These are phyloP conservation scores for Pleurotus djamor DNA, from an alignment of 768 basidiomycete species.

Conservation along the genomic window DNA sequence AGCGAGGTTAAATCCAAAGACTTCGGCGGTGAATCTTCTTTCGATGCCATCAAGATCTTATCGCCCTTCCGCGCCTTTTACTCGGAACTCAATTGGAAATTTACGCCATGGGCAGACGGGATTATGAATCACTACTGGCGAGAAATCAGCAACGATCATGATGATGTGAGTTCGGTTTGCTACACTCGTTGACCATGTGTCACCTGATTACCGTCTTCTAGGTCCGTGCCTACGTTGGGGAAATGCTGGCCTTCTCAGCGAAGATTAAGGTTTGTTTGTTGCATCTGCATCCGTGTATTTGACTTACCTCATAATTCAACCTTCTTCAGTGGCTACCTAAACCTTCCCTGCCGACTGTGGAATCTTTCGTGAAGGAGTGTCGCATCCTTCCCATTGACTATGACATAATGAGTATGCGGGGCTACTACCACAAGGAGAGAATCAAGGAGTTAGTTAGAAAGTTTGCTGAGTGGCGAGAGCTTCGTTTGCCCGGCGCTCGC, in stretches of 20 bases:
- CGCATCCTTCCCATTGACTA: slow-evolving; percentile 47
- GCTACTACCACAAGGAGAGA: slow-evolving; percentile 56
- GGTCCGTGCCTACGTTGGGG: slow-evolving; percentile 77
- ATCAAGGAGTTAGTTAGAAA: slow-evolving; percentile 58
- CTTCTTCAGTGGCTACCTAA: slow-evolving; percentile 56
- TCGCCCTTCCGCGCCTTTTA: slow-evolving; percentile 70
- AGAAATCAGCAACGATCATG: slow-evolving; percentile 74
- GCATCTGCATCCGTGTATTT: background rate
- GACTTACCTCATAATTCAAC: background rate
- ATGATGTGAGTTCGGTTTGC: slow-evolving; percentile 49
- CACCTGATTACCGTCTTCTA: slow-evolving; percentile 19
- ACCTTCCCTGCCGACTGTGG: slow-evolving; percentile 57
- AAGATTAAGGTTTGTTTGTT: slow-evolving; percentile 58
- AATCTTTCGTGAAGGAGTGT: slow-evolving; percentile 69
- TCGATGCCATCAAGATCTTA: slow-evolving; percentile 72
- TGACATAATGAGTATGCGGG: slow-evolving; percentile 78
- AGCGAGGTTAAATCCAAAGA: slow-evolving; percentile 64
- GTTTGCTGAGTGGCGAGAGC: slow-evolving; percentile 68
- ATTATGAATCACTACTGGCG: slow-evolving; percentile 67
- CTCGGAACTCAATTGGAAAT: slow-evolving; percentile 78
- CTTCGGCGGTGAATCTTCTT: slow-evolving; percentile 79
- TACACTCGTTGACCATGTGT: background rate
- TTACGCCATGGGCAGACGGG: slow-evolving; percentile 72
- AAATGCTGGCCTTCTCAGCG: slow-evolving; percentile 67
- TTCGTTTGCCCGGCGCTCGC: slow-evolving; percentile 70